These are phyloP conservation scores for Lecanosticta acicola DNA, from an alignment of 2,329 filamentous ascomycete genomes.

Conservation along the genomic window DNA sequence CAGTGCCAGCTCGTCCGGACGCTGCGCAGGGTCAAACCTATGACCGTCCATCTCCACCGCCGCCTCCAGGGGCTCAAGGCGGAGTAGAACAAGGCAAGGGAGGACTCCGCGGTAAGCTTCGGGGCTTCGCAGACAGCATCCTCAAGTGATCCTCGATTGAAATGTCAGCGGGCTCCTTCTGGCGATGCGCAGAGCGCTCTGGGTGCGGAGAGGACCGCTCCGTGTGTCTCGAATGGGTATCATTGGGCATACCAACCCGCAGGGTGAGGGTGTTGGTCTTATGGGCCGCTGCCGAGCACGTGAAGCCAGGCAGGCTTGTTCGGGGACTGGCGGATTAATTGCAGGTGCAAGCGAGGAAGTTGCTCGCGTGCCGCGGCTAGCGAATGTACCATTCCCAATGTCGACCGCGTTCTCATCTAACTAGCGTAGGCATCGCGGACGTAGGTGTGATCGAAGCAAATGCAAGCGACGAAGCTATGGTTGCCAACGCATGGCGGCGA, in stretches of 20 bases:
- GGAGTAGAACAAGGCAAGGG: neutral
- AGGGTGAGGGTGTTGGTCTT: neutral
- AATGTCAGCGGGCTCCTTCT: neutral
- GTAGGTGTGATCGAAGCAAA: neutral
- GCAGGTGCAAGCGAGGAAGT: neutral
- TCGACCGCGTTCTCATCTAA: too few relatives aligned
- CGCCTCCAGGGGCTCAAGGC: slow-evolving; percentile 5
- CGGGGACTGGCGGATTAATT: neutral
- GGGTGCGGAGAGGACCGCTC: neutral
- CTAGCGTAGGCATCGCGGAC: neutral
- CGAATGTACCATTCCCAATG: too few relatives aligned
- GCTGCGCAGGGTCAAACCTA: slow-evolving; percentile 7
- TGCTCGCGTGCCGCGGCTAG: neutral
- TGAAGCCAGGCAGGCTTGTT: neutral
- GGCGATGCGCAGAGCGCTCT: neutral
- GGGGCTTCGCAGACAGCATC: slow-evolving; percentile 7
- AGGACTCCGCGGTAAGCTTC: slow-evolving; percentile 7
- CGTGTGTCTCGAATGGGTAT: neutral
- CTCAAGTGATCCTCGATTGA: slow-evolving; percentile 7
- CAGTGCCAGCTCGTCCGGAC: slow-evolving; percentile 2
- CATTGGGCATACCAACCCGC: neutral
- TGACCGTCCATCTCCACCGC: slow-evolving; percentile 15
- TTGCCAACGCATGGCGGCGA: neutral
- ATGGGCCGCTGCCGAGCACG: neutral
- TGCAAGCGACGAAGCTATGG: neutral